Conservation (phyloP, 352 stramenopile species). For the Phytophthora multivora region DNA sequence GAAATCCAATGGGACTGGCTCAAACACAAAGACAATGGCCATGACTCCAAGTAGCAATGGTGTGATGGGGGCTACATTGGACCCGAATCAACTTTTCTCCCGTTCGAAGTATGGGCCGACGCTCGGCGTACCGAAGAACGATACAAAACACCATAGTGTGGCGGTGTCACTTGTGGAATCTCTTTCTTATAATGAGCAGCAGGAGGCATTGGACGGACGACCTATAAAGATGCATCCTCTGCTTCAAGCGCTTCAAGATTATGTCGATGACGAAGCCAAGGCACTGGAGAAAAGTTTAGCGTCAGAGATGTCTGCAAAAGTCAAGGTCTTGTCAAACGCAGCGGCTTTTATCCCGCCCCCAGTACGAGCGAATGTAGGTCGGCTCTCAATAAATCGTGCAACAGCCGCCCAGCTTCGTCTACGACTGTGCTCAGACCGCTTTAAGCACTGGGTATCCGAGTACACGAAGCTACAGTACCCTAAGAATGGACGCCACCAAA, state of each 20-base stretch:
- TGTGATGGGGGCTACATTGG: conserved; percentile 8
- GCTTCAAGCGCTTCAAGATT: conserved; percentile 68
- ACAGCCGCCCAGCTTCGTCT: conserved; percentile 44
- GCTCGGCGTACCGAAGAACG: conserved; percentile 24
- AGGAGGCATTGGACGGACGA: conserved; percentile 64
- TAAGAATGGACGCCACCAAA: conserved; percentile 37
- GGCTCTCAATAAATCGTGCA: conserved; percentile 44
- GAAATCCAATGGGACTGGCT: conserved; percentile 17
- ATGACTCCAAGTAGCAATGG: conserved; percentile 16
- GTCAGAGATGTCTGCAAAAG: conserved; percentile 26
- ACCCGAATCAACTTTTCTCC: conserved; percentile 30
- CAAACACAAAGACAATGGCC: neutral
- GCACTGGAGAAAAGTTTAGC: conserved; percentile 24
- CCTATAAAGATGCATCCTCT: conserved; percentile 69
- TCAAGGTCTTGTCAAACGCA: conserved; percentile 44
- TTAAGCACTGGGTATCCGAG: conserved; percentile 48
- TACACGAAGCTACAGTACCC: conserved; percentile 45
- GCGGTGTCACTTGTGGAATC: conserved; percentile 75
- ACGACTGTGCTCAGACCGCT: conserved; percentile 44
- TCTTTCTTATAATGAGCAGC: conserved; percentile 71
- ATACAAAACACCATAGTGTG: conserved; percentile 58
- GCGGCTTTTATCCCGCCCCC: conserved; percentile 35
- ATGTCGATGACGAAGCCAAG: conserved; percentile 58
- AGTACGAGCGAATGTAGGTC: conserved; percentile 11
- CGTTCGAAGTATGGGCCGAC: conserved; percentile 23